phyloP scores from a whole-genome alignment of 768 basidiomycete species.

The Sarcodon sp. region DNA sequence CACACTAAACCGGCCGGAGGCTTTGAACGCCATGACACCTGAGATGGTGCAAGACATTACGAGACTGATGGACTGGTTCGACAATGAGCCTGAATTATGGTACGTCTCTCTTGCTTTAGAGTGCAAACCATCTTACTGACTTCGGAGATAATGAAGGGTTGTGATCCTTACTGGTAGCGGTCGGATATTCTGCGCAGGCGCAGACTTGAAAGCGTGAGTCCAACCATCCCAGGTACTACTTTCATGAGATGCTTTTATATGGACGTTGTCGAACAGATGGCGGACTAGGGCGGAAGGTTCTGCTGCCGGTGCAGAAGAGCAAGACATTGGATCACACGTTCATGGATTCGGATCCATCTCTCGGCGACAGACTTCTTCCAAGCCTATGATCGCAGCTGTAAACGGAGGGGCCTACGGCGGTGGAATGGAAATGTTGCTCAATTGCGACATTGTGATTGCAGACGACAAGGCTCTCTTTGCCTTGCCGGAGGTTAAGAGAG shows the following conservation, averaged over 20 bases:
- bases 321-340: background rate
- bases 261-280: no score
- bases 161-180: slow-evolving; percentile 64
- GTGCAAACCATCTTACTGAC: slow-evolving; percentile 1
- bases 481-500: slow-evolving; percentile 67
- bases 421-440: slow-evolving; percentile 32
- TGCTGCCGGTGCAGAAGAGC: no score
- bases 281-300: no score
- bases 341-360: slow-evolving; percentile 70
- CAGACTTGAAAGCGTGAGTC: slow-evolving; percentile 62
- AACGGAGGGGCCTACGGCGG: slow-evolving; percentile 42
- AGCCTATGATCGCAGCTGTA: slow-evolving; percentile 75
- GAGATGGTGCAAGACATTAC: slow-evolving; percentile 41
- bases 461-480: slow-evolving; percentile 56
- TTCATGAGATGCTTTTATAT: no score
- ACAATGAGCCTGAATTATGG: slow-evolving; percentile 62
- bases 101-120: slow-evolving; percentile 17
- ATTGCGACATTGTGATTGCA: slow-evolving; percentile 69
- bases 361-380: slow-evolving; percentile 42
- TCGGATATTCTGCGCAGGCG: slow-evolving; percentile 66
- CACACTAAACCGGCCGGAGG: slow-evolving; percentile 53
- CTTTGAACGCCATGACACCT: slow-evolving; percentile 65
- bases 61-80: slow-evolving; percentile 56
- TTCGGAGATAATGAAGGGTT: slow-evolving; percentile 34
- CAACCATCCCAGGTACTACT: no score